Base-by-base conservation (phyloP, 805 yeast species). In the Suhomyces sp. region DNA sequence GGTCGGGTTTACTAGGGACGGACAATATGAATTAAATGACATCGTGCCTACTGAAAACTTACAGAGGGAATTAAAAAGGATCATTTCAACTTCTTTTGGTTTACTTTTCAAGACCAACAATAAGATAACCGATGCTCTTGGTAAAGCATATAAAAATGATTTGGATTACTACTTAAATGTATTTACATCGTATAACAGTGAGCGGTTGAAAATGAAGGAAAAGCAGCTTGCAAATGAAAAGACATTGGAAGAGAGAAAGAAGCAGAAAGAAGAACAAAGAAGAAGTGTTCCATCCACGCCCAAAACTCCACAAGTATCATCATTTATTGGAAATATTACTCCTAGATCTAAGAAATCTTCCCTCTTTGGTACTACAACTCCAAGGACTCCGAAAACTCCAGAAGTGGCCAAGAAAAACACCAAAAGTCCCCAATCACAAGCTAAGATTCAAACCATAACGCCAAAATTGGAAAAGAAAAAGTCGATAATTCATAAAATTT, bases 61-160 rank as follows among this genome's bases (percentile, higher is more conserved):
- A 19, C 52, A 42, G 16, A 14, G 29, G 5, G 42, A 43, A 6
- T 37, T 66, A 22, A 45, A 46, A 20, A 58, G 51, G 6, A 47
- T 51, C 3, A 21, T 64, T 7, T 41, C 50, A 2, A 38, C 46
- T 2, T 47, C 50, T 28, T 46, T 48, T 40, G 43, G 48, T 20
- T 34, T 42, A 10, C 33, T 59, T 24, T 52, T 58, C 42, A 55
- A 47, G 21, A 43, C 65, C 6, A 42, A 34, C 37, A 48, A 50
- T 25, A 35, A 35, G 7, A 34, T 58, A 1, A 55, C 60, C 3
- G 39, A 53, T 30, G 18, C 45, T n/a, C 33, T 59, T 42, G 39
- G 50, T 27, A 33, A 42, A 15, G 40, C 57, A 6, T 50, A 48
- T 36, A 38, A 42, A 4, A 28, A 35, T 7, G 56, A 50, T 19